Evolutionary conservation across 2,329 filamentous ascomycete species (phyloP).

Genomic region (Fusarium anthophilum): DNA sequence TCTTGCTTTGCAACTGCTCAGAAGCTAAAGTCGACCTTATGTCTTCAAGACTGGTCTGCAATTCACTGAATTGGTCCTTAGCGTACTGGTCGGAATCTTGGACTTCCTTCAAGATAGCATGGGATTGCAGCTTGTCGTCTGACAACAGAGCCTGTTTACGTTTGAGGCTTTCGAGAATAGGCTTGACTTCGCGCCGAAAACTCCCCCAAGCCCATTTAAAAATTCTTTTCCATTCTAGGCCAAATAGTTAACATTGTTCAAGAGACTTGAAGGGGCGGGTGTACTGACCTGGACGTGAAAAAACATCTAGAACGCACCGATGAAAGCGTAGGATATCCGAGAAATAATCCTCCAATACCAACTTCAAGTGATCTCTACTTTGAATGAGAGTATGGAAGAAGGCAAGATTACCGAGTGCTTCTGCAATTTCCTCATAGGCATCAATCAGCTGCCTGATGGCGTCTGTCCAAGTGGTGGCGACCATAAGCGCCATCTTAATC

Average conservation of each 20-base stretch:
- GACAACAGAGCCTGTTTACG: background rate
- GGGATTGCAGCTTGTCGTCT: background rate
- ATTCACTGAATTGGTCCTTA: rapidly evolving
- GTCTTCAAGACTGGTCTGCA: rapidly evolving
- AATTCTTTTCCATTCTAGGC: rapidly evolving
- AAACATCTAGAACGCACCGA: background rate
- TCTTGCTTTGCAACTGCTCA: rapidly evolving
- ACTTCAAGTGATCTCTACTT: rapidly evolving
- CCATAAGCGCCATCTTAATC: constrained; percentile 1
- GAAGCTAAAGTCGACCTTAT: background rate
- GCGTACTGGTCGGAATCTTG: background rate
- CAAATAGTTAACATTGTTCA: rapidly evolving
- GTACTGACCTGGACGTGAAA: background rate
- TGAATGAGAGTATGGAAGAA: background rate
- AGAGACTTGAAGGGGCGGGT: no score
- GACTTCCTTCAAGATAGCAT: background rate
- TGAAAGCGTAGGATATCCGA: background rate
- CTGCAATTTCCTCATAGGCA: background rate
- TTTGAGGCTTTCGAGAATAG: background rate
- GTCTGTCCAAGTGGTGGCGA: background rate
- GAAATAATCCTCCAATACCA: background rate
- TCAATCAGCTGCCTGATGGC: background rate
- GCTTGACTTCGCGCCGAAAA: rapidly evolving
- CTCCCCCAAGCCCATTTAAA: background rate
- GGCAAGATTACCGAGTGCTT: rapidly evolving